A percentile compares a stretch with the other conserved stretches of the same genome.
Evolutionary conservation across 2,329 filamentous ascomycete species (phyloP).

Genomic region (Fusarium tupiense): DNA sequence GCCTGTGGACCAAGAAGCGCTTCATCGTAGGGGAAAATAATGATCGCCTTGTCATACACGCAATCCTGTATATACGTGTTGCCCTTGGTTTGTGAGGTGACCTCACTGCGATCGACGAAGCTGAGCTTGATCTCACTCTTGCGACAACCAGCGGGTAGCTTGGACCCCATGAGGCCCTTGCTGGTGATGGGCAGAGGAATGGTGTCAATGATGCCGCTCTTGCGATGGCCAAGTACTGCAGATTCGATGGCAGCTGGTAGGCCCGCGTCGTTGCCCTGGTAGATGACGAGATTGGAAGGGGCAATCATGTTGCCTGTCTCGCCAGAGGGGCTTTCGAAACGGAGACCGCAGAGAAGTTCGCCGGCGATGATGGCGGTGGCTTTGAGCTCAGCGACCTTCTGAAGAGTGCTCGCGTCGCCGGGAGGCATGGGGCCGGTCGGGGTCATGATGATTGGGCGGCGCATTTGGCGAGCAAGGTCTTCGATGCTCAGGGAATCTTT

Average conservation of each 20-base stretch:
- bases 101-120: background rate
- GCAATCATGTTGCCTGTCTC: background rate
- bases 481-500: background rate
- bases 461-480: background rate
- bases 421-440: background rate
- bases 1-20: background rate
- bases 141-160: background rate
- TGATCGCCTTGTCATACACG: background rate
- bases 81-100: background rate
- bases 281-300: background rate
- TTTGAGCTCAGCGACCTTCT: rapidly evolving
- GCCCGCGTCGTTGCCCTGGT: background rate
- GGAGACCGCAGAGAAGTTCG: background rate
- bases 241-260: background rate
- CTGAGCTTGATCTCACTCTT: background rate
- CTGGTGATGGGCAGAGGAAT: background rate
- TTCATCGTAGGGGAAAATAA: background rate
- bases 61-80: background rate
- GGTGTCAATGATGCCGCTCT: background rate
- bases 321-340: background rate
- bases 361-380: background rate
- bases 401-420: background rate
- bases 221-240: background rate
- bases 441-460: background rate
- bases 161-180: background rate